Base-by-base conservation (phyloP, 169 alveolate genomes). In the Plasmodium yoelii region DNA sequence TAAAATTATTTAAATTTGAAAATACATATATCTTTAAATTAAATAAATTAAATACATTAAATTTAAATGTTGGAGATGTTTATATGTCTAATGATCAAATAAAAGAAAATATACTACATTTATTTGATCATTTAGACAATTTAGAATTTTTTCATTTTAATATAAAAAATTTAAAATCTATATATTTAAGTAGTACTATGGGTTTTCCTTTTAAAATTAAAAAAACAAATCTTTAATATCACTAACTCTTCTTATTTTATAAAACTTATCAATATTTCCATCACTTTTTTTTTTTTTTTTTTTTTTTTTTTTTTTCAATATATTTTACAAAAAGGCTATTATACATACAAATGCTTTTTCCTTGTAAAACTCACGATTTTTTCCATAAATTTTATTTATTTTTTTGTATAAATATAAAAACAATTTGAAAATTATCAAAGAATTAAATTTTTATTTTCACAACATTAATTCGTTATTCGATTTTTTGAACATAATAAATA, bases 11-110 rank as follows among this genome's bases (percentile, higher is more conserved):
- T 19, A 82, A 82, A 55, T 82, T 67, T 67, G 73, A 71, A 18
- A 82, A 82, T 82, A 67, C 90, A 10, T 82, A 82, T 47, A 82
- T 92, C 19, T 70, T 94, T 46, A 87, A 92, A 49, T 63, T 94
- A 26, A 94, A 94, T 64, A 92, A 91, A 63, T 86, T 88, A 39
- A 94, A 94, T 51, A 94, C 93, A 44, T 72, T 94, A 61, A 94
- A 94, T 88, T 87, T 94, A 74, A 94, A 94, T 74, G 91, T 94
- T 61, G 96, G 95, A 2, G 96, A 94, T 73, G 94, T 94, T n/a
- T 65, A 93, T 42, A 94, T 94, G 96, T 70, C 94, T 28, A 65
- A 59, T 67, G 96, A 94, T 59, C 92, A 94, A 51, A 94, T 94
- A n/a, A 88, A 94, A 44, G 92, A 91, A 70, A 94, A 94, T 61